phyloP scores from a whole-genome alignment of 495 filamentous ascomycete species.

The Ramalina peruviana region DNA sequence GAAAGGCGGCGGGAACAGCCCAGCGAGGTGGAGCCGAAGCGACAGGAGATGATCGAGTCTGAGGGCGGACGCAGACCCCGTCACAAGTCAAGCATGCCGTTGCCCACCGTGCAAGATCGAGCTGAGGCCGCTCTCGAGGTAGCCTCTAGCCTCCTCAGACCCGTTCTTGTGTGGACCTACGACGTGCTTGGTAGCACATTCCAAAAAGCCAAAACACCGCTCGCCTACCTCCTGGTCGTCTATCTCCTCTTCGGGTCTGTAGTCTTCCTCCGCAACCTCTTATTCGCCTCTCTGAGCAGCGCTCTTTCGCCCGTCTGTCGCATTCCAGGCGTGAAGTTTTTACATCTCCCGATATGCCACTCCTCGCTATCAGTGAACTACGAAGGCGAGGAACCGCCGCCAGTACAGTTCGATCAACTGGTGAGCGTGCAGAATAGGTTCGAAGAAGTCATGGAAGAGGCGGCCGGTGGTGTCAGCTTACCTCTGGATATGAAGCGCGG shows the following conservation, averaged over 20 bases:
- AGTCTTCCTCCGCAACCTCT: constrained; percentile 35
- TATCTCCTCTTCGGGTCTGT: constrained; percentile 36
- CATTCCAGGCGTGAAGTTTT: constrained; percentile 42
- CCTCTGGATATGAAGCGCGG: constrained; percentile 56
- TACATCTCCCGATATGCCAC: constrained; percentile 48
- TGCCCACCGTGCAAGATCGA: constrained; percentile 6
- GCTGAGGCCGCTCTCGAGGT: constrained; percentile 7
- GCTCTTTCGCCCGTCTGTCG: constrained; percentile 50
- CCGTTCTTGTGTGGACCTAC: constrained; percentile 28
- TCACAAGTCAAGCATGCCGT: background rate
- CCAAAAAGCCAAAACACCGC: constrained; percentile 34
- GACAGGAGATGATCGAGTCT: background rate
- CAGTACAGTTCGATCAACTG: constrained; percentile 50
- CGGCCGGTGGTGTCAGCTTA: constrained; percentile 40
- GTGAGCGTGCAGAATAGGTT: constrained; percentile 53
- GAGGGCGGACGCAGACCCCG: no score
- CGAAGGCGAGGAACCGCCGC: constrained; percentile 11
- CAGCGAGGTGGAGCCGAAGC: background rate
- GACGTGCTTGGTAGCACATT: constrained; percentile 37
- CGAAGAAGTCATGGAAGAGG: constrained; percentile 48
- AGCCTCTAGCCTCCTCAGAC: constrained; percentile 11
- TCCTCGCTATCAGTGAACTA: constrained; percentile 13
- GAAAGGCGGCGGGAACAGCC: constrained; percentile 3
- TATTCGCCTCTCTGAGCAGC: constrained; percentile 32
- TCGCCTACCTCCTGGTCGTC: constrained; percentile 38